These are phyloP conservation scores for Escovopsis sp. DNA, from an alignment of 2,329 filamentous ascomycete species.

Conservation along the genomic window DNA sequence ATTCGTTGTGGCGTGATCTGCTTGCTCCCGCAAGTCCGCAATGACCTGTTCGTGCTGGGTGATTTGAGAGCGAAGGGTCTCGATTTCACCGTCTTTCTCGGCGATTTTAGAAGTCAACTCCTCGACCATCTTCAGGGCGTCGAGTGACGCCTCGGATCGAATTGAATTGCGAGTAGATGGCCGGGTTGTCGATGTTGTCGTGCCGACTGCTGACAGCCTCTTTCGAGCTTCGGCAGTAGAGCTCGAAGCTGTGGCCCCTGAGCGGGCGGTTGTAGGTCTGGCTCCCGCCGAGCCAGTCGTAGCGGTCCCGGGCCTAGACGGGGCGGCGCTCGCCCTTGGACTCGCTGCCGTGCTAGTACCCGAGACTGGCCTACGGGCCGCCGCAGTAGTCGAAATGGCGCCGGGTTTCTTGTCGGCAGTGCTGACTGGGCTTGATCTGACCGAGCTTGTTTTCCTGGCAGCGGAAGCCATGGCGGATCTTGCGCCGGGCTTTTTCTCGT, in stretches of 20 bases:
- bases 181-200: conserved; percentile 18
- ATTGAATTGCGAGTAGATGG: conserved; percentile 18
- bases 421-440: conserved; percentile 24
- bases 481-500: conserved; percentile 31
- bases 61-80: conserved; percentile 41
- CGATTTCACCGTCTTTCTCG: conserved; percentile 42
- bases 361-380: conserved; percentile 21
- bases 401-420: conserved; percentile 22
- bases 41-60: conserved; percentile 41
- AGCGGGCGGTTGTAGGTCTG: conserved; percentile 14
- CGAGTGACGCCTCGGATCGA: conserved; percentile 27
- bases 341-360: conserved; percentile 17
- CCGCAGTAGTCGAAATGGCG: conserved; percentile 15
- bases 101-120: conserved; percentile 45
- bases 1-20: conserved; percentile 24
- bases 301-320: conserved; percentile 16
- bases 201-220: conserved; percentile 37
- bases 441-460: conserved; percentile 29
- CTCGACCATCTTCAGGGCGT: conserved; percentile 40
- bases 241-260: conserved; percentile 5
- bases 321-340: conserved; percentile 20
- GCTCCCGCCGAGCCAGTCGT: conserved; percentile 17
- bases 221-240: conserved; percentile 35
- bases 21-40: conserved; percentile 36
- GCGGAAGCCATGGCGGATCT: conserved; percentile 15